Percentiles rank a stretch among this genome's conserved stretches.
Conservation (phyloP, 805 yeast genomes). For the Zygosaccharomyces siamensis region DNA sequence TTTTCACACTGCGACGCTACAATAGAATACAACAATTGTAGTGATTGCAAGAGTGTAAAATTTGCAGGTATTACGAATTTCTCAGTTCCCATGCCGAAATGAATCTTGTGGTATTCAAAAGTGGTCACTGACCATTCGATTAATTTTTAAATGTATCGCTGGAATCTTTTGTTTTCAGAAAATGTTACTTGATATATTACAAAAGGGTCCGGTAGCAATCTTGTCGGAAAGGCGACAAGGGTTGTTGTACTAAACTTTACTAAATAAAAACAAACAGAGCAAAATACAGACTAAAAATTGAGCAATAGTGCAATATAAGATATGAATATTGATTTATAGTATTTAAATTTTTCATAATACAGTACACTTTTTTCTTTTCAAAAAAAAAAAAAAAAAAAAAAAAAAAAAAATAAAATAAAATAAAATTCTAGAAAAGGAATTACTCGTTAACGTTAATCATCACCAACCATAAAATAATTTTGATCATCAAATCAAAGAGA, state of each 20-base stretch:
- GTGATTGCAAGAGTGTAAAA: slow-evolving; percentile 28
- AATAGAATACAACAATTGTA: slow-evolving; percentile 30
- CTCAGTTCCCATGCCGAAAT: slow-evolving; percentile 19
- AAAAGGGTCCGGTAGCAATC: neutral
- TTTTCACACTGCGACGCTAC: slow-evolving; percentile 24
- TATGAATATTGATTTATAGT: neutral
- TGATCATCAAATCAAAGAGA: neutral
- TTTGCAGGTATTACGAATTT: slow-evolving; percentile 29
- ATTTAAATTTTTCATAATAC: neutral
- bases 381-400: neutral
- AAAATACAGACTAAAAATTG: neutral
- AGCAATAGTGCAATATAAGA: neutral
- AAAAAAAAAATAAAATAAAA: neutral
- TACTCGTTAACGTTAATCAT: slow-evolving; percentile 4
- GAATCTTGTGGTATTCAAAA: neutral
- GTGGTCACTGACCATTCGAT: neutral
- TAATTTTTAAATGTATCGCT: neutral
- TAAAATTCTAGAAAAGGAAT: neutral
- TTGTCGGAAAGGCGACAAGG: neutral
- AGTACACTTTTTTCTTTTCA: neutral
- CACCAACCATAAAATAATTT: neutral
- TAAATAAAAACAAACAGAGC: neutral
- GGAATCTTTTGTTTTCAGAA: neutral
- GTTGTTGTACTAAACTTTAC: neutral
- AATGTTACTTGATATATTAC: neutral